A percentile compares a stretch with the other conserved stretches of the same genome.
Conservation (phyloP, 371 early-diverging fungal genomes). For the Choanephora cucurbitarum region DNA sequence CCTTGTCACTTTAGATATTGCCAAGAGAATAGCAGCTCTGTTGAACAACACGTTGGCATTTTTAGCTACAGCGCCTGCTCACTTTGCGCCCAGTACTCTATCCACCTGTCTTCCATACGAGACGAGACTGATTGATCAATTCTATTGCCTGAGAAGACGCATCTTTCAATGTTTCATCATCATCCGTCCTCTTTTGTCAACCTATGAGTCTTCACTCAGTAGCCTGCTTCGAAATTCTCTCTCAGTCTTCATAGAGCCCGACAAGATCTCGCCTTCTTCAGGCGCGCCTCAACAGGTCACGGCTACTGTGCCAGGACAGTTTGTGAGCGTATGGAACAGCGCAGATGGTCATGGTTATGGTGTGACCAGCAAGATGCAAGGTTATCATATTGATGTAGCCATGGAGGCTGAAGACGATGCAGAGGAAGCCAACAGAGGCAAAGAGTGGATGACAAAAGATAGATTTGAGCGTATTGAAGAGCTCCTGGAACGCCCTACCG, state of each 20-base stretch:
- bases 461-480: slow-evolving; percentile 59
- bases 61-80: slow-evolving; percentile 59
- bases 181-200: slow-evolving; percentile 61
- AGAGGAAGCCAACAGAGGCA: slow-evolving; percentile 40
- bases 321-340: slow-evolving; percentile 58
- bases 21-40: slow-evolving; percentile 80
- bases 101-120: slow-evolving; percentile 47
- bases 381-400: slow-evolving; percentile 54
- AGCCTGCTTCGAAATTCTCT: slow-evolving; percentile 59
- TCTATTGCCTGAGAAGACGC: slow-evolving; percentile 63
- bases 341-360: slow-evolving; percentile 66
- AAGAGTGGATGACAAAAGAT: slow-evolving; percentile 62
- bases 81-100: slow-evolving; percentile 44
- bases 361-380: slow-evolving; percentile 64
- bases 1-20: slow-evolving; percentile 73
- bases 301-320: slow-evolving; percentile 58
- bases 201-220: slow-evolving; percentile 67
- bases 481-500: slow-evolving; percentile 59
- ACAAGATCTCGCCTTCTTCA: slow-evolving; percentile 52
- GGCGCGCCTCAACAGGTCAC: slow-evolving; percentile 56
- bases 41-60: slow-evolving; percentile 76
- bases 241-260: slow-evolving; percentile 59
- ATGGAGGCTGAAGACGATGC: slow-evolving; percentile 35
- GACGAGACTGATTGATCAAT: slow-evolving; percentile 61
- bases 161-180: slow-evolving; percentile 76